Evolutionary conservation across 495 filamentous ascomycete genomes (phyloP), one percentile per base, ranked within the genome.

Genomic region (Cladorrhinum samala): DNA sequence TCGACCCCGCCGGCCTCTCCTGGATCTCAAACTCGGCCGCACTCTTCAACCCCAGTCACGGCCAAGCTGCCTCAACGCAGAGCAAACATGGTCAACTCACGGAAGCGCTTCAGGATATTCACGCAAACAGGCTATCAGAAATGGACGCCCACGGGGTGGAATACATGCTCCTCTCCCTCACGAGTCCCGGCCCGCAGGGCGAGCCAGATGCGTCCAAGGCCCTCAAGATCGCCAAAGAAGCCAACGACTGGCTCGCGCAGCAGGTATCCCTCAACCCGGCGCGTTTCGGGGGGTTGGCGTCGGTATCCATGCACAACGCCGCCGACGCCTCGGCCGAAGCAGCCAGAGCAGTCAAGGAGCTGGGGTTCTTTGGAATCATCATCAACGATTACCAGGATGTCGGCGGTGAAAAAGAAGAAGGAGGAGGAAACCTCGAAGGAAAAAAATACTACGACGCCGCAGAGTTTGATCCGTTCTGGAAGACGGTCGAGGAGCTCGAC

Each of bases 121-220:
- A 75, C 54, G 58, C 66, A 13, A 62, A 72, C 21, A 78, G 80
- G 3, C 64, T 83, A 4, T 61, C 76, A 18, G 64, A 75, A 33
- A 79, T 77, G 66, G 77, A 82, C 58, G 76, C 73, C 53, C 65
- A 83, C 56, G 82, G 80, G 27, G 77, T 86, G 18, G 82, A 78
- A 46, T 79, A 80, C 61, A 81, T 77, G 56, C 77, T 84, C 25
- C 71, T 83, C 5, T 80, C 76, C 0, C 73, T 81, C 24, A 72
- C 70, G 4, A 77, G 77, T 0, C 78, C 81, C 0, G 81, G 83
- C 19, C 69, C 77, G 0, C 82, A 86, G 56, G 82, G 80, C 58
- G 75, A 81, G 44, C 70, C 70, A 5, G 65, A 72, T 50, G 53
- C 57, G 0, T 53, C 17, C 3, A 67, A 64, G 16, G 73, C 74